Base-by-base conservation (phyloP, 2,329 filamentous ascomycete genomes). In the Metarhizium guizhouense region DNA sequence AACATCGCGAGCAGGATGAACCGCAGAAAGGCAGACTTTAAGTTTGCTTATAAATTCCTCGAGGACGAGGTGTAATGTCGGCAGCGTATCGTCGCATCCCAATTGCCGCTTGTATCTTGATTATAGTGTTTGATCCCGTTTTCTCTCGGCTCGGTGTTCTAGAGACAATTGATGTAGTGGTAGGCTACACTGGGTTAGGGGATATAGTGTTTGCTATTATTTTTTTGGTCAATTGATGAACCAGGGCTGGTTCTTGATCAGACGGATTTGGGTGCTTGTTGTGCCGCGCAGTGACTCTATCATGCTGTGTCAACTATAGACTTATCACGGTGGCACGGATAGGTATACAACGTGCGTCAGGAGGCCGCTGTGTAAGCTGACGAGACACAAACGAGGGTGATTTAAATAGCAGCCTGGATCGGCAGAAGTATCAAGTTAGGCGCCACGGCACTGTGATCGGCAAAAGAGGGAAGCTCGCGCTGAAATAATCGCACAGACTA, bases 1-100 rank as follows among this genome's bases (percentile, higher is more conserved):
- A 34, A 32, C 38, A 29, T 16, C 16, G 58, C 43, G n/a, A 11
- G 42, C 67, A 96, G 93, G 93, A 97, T 97, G 93, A 97, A 97
- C 73, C 88, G 93, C 62, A 80, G 93, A 70, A 96, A 97, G 78
- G 92, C 90, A 56, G 93, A 97, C 71, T 97, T 97, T 79, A 95
- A 95, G 75, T 97, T 97, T 74, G 88, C 90, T 58, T 97, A 97
- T 79, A 95, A 95, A 74, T 97, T 94, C 74, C 81, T 97, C 63
- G 93, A 97, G 73, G 93, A 97, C 68, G 93, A 96, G 72, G 82
- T 96, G 65, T 86, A 65, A 42, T 30, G 11, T 14, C 45, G 45
- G 45, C 45, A 48, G 45, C 45, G 18, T 7, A 30, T 11, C 20
- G 45, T 16, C 45, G 25, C 25, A 42, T 18, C n/a, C 13, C 52